These are phyloP conservation scores for Tylopilus sp. DNA, from an alignment of 768 basidiomycete species.

Conservation along the genomic window DNA sequence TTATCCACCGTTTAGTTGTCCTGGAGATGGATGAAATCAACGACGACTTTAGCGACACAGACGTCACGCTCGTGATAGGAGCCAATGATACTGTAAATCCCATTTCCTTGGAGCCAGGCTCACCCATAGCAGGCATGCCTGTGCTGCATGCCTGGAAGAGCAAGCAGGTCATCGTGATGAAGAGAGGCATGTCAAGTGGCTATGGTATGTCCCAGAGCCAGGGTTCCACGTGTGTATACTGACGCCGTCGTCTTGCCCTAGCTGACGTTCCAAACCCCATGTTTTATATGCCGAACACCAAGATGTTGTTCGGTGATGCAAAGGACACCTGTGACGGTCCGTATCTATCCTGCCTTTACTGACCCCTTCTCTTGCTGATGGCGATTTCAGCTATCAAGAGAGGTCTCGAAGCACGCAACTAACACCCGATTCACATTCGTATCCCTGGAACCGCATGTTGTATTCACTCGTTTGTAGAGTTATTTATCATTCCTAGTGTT, in stretches of 20 bases:
- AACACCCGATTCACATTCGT: background rate
- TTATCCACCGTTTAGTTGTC: constrained; percentile 56
- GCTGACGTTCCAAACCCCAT: constrained; percentile 92
- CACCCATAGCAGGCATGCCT: constrained; percentile 89
- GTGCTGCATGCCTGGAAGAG: constrained; percentile 92
- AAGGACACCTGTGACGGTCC: constrained; percentile 86
- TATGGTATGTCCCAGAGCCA: constrained; percentile 50
- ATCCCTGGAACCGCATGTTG: constrained; percentile 6
- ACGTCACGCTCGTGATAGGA: constrained; percentile 87
- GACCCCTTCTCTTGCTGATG: background rate
- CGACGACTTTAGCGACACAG: constrained; percentile 85
- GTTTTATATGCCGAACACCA: constrained; percentile 89
- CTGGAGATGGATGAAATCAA: constrained; percentile 95
- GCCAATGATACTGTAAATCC: constrained; percentile 94
- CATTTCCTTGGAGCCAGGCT: constrained; percentile 82
- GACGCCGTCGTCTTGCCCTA: constrained; percentile 24
- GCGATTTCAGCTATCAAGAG: constrained; percentile 52
- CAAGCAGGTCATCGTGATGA: constrained; percentile 91
- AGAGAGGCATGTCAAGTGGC: constrained; percentile 84
- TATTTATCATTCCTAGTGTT: background rate
- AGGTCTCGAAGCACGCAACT: constrained; percentile 43
- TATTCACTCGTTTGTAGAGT: constrained; percentile 20
- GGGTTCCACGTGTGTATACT: background rate
- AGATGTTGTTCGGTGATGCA: constrained; percentile 91
- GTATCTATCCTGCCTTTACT: constrained; percentile 6